Conservation (phyloP, 352 stramenopile species). For the Pythium plurisporium region DNA sequence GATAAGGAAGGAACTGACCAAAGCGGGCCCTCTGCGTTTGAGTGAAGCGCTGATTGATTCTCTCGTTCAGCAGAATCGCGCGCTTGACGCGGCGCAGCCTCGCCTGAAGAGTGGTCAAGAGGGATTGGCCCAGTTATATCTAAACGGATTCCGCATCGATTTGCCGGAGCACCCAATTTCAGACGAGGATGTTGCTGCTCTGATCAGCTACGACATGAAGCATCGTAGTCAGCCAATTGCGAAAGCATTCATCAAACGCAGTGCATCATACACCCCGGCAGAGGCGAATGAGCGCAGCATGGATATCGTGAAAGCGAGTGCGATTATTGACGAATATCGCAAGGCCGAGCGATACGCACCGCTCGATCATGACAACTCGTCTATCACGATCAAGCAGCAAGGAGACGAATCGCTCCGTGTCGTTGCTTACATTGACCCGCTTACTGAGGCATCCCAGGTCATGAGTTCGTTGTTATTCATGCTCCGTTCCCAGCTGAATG, state of each 20-base stretch:
- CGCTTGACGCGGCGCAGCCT: conserved; percentile 29
- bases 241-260: conserved; percentile 67
- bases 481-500: conserved; percentile 67
- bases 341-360: conserved; percentile 36
- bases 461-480: conserved; percentile 85
- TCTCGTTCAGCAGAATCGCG: conserved; percentile 37
- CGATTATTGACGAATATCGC: conserved; percentile 73
- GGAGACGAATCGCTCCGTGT: conserved; percentile 60
- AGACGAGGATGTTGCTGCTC: conserved; percentile 52
- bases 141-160: conserved; percentile 67
- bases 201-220: conserved; percentile 68
- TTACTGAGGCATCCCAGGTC: conserved; percentile 86
- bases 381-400: conserved; percentile 30
- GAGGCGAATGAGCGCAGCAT: conserved; percentile 64
- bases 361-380: conserved; percentile 33
- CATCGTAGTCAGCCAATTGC: conserved; percentile 65
- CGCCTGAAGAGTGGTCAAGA: conserved; percentile 28
- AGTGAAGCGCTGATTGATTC: background rate
- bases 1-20: conserved; percentile 7
- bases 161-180: conserved; percentile 50
- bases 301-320: conserved; percentile 69
- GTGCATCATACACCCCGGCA: conserved; percentile 33
- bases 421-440: conserved; percentile 84
- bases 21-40: background rate
- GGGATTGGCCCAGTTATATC: conserved; percentile 40